A percentile compares a stretch with the other conserved stretches of the same genome.
phyloP scores from a whole-genome alignment of 805 yeast genomes.

The Teunomyces kruisii region DNA sequence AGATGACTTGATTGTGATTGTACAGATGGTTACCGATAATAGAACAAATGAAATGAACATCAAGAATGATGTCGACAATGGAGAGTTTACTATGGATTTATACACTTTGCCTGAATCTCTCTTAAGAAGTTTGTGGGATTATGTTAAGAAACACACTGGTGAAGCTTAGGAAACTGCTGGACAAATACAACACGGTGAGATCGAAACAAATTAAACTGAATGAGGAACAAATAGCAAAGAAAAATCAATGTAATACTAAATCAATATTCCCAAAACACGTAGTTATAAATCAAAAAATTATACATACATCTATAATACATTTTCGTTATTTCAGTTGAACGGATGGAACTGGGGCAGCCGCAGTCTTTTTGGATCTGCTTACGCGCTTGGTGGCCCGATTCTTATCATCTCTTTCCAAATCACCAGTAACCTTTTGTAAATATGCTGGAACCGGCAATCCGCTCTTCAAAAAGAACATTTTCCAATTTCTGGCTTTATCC shows the following conservation, averaged over 20 bases:
- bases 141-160: constrained; percentile 67
- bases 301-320: neutral
- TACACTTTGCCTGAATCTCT: constrained; percentile 89
- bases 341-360: constrained; percentile 41
- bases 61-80: constrained; percentile 93
- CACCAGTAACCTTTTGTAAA: constrained; percentile 85
- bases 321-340: constrained; percentile 8
- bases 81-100: constrained; percentile 95
- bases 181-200: neutral
- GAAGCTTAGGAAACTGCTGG: constrained; percentile 2
- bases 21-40: constrained; percentile 97
- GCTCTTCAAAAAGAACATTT: constrained; percentile 76
- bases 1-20: constrained; percentile 91
- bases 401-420: constrained; percentile 56
- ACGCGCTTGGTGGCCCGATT: constrained; percentile 30
- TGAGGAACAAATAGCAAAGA: neutral
- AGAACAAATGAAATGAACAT: constrained; percentile 93
- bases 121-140: constrained; percentile 92
- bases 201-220: neutral
- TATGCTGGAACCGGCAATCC: constrained; percentile 79
- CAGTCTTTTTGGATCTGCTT: constrained; percentile 33
- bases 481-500: constrained; percentile 96
- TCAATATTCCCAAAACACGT: neutral
- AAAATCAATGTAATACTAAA: constrained; percentile 1
- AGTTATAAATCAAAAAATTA: constrained; percentile 7